phyloP scores from a whole-genome alignment of 2,329 filamentous ascomycete species.

The Rutstroemia sydowiana region DNA sequence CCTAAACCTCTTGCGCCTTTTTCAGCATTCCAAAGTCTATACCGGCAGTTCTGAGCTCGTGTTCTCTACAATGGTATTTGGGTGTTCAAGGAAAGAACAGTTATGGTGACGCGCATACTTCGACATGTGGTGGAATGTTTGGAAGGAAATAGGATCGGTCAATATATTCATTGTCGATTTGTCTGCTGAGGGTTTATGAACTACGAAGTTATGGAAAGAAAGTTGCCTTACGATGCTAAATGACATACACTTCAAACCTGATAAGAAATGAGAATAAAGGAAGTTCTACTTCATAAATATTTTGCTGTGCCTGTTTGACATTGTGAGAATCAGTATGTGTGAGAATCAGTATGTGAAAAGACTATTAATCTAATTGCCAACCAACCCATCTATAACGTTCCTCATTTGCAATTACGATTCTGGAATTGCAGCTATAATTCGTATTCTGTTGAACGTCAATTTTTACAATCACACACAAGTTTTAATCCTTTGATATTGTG shows the following conservation, averaged over 20 bases:
- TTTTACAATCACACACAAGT: too few species aligned
- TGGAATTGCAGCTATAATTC: too few species aligned
- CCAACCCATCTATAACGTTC: too few species aligned
- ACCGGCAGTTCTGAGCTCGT: conserved; percentile 26
- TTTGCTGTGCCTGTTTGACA: neutral
- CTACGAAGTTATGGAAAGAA: conserved; percentile 23
- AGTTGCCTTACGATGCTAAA: conserved; percentile 31
- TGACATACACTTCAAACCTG: conserved; percentile 23
- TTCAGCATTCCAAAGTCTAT: conserved; percentile 28
- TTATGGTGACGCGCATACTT: conserved; percentile 30
- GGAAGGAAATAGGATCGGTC: conserved; percentile 30
- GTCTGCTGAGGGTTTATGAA: conserved; percentile 29
- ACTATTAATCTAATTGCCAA: too few species aligned
- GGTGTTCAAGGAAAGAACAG: conserved; percentile 30
- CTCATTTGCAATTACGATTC: too few species aligned
- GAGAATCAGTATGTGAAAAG: too few species aligned
- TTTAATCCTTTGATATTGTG: too few species aligned
- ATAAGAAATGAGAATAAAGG: conserved; percentile 24
- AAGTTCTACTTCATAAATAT: conserved; percentile 22
- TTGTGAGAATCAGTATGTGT: too few species aligned
- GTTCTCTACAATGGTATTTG: conserved; percentile 25
- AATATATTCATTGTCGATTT: conserved; percentile 27
- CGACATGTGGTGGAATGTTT: conserved; percentile 30
- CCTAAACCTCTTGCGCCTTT: conserved; percentile 29
- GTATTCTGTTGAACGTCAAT: too few species aligned